A percentile compares a stretch with the other conserved stretches of the same genome.
Evolutionary conservation across 78 protist species (phyloP).

Genomic region (Cavenderia fasciculata): DNA sequence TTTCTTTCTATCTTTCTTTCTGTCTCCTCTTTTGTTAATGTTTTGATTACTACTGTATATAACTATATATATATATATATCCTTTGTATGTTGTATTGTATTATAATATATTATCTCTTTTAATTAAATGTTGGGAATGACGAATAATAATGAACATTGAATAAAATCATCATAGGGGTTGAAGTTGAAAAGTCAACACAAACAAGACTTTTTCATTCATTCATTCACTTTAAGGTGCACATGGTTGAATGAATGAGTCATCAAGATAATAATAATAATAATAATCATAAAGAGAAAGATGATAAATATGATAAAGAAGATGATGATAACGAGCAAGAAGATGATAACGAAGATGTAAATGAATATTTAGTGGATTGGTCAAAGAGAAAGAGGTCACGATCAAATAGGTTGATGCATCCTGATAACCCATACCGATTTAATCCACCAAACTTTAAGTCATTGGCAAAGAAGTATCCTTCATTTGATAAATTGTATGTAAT

Average conservation of each 20-base stretch:
- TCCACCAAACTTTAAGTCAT: slow-evolving; percentile 61
- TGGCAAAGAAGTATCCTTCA: slow-evolving; percentile 46
- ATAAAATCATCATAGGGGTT: no score
- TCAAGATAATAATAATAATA: not conserved
- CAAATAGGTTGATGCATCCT: slow-evolving; percentile 28
- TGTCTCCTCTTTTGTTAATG: no score
- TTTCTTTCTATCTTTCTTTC: not conserved
- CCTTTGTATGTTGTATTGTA: not conserved
- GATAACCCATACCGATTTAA: slow-evolving; percentile 45
- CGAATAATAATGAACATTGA: no score
- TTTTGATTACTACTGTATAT: no score
- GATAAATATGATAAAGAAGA: not conserved
- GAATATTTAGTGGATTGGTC: slow-evolving; percentile 8
- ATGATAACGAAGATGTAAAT: not conserved
- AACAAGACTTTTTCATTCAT: no score
- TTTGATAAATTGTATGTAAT: slow-evolving; percentile 54
- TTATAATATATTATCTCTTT: not conserved
- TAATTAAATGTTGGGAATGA: no score
- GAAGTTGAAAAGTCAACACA: no score
- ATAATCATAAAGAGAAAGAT: not conserved
- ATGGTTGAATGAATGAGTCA: no score
- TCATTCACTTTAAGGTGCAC: no score
- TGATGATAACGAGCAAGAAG: not conserved
- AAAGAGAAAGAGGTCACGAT: slow-evolving; percentile 20
- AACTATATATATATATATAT: no score